Base-by-base conservation (phyloP, 352 stramenopile species). In the Phytophthora aleatoria region DNA sequence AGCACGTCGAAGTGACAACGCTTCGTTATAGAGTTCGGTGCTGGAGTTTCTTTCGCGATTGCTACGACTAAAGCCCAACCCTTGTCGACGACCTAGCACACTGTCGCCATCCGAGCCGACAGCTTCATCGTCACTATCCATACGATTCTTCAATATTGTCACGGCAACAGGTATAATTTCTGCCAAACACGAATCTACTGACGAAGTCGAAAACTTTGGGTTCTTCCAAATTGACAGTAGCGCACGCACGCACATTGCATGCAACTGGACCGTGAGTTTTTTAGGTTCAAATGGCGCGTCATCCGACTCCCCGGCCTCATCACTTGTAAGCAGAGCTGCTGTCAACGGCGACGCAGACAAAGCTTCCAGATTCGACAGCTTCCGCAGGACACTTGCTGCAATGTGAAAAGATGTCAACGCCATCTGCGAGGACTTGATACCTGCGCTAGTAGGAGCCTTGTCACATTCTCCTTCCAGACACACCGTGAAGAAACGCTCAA, bases 91-190 rank as follows among this genome's bases (percentile, higher is more conserved):
- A n/a, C 56, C 55, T 38, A 80, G 65, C 16, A 77, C 72, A 41
- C 68, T 67, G 36, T 74, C 77, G 13, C 51, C 65, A 44, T 77
- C 71, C 1, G 52, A 67, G 24, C 54, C 53, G 20, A 50, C 35
- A 28, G 43, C 36, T 31, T 71, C 54, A 57, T 84, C 71, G 3
- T 71, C 66, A 24, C 62, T 73, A 53, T 91, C 80, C 39, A 93
- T 69, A 7, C 86, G 85, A 55, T 91, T 90, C 42, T 91, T 92
- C 39, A 96, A 54, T 42, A 96, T 71, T 0, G 82, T 92, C 11
- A 92, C 79, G 1, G 83, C 77, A 39, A 91, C 75, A 27, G 83
- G 81, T 42, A 96, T 73, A 20, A 96, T 64, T 24, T 90, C 78
- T 15, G 71, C 64, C 39, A 90, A 68, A 57, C 67, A 91, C 13